Evolutionary conservation across 2,329 filamentous ascomycete genomes (phyloP), one percentile per base, ranked within the genome.

Genomic region (Sclerotinia nivalis): DNA sequence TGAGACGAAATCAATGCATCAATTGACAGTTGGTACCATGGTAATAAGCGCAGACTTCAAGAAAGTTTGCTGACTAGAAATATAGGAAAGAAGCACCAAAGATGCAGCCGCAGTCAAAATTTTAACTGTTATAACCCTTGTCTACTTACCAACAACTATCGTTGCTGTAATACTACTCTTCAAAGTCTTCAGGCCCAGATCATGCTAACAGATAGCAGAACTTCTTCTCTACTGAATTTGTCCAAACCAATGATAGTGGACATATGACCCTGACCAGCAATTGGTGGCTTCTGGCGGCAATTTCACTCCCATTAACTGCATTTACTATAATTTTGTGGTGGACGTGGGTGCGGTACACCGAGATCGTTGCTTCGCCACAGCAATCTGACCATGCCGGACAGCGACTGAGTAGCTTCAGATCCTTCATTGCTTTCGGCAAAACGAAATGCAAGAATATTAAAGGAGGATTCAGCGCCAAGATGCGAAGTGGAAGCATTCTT

Each of bases 101-200:
- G 74, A 76, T 66, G 73, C 74, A 13, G 74, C 74, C 13, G 74
- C 73, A 2, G 72, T 76, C n/a, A 76, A 76, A 34, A 75, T 75
- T 31, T 50, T 76, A 6, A 76, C 74, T 3, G 68, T 76, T 9
- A 75, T 76, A 15, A 75, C 74, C 2, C 59, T 76, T 6, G 69
- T 76, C 20, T 76, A 75, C 61, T 64, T 76, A 4, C 74, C 74
- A 1, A 69, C 66, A 9, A 74, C 74, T 13, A 73, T 76, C 45
- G 74, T 76, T 49, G 74, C 74, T 1, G 74, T 74, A 70, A 70
- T 70, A 18, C 18, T 22, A 8, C 20, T 18, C 25, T 5, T 49
- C 18, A 50, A 18, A 20, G 3, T 45, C 13, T 61, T 18, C 31
- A 45, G 20, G n/a, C 1, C 50, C n/a, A 31, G 31, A 31, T 31